Percentiles rank a stretch among this genome's conserved stretches.
Conservation (phyloP, 345 rosid genomes). For the Salix purpurea region DNA sequence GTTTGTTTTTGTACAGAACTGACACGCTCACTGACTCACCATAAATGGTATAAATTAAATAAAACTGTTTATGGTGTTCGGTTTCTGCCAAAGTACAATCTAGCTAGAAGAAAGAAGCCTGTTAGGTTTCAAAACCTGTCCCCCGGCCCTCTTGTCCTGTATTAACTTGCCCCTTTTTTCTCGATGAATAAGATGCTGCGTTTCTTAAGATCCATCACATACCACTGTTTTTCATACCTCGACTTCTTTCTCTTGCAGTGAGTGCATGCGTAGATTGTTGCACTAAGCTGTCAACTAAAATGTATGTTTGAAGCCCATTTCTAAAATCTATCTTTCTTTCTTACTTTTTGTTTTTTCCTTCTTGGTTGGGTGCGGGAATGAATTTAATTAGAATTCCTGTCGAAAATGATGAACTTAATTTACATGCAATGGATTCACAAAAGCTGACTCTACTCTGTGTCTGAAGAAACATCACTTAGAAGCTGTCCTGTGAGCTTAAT, state of each 20-base stretch:
- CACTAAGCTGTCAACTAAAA: background rate
- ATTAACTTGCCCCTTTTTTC: background rate
- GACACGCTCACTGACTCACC: conserved; percentile 6
- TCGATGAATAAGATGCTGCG: background rate
- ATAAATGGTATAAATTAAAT: conserved; percentile 15
- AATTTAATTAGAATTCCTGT: no score
- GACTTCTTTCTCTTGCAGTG: background rate
- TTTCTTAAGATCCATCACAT: background rate
- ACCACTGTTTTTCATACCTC: background rate
- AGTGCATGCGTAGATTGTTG: background rate
- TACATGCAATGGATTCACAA: no score
- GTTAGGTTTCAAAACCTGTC: background rate
- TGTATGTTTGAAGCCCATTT: no score
- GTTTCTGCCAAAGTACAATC: background rate
- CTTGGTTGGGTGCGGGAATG: no score
- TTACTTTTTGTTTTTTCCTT: no score
- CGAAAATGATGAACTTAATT: no score
- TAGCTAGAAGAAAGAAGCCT: background rate
- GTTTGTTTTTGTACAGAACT: conserved; percentile 8
- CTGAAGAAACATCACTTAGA: background rate
- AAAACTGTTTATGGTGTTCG: background rate
- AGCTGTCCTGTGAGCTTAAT: background rate
- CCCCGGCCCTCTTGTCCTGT: background rate
- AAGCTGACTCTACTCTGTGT: background rate
- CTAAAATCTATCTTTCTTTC: no score